Evolutionary conservation across 2,329 filamentous ascomycete species (phyloP).

Genomic region (Phialophora verrucosa): DNA sequence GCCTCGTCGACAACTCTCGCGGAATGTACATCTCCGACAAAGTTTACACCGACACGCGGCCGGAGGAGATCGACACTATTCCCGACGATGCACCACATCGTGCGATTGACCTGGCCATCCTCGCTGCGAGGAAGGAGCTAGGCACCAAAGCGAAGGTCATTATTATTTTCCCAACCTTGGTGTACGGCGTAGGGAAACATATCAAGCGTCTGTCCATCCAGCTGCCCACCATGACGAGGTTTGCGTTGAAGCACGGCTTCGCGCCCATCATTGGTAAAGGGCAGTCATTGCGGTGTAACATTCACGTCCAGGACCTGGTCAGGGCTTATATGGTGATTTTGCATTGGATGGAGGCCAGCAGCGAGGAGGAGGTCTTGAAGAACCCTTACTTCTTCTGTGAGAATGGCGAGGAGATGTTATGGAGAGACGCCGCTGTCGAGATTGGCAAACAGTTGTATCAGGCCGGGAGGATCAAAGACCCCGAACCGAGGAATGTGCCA

Average conservation of each 20-base stretch:
- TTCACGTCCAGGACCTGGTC: constrained; percentile 58
- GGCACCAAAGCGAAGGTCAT: constrained; percentile 51
- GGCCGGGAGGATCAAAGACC: constrained; percentile 48
- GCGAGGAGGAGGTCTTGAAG: constrained; percentile 42
- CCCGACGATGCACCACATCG: constrained; percentile 53
- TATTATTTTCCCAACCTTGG: constrained; percentile 55
- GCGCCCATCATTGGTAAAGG: constrained; percentile 54
- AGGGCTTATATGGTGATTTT: constrained; percentile 53
- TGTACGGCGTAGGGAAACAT: constrained; percentile 52
- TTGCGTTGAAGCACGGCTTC: constrained; percentile 56
- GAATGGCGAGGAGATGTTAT: constrained; percentile 52
- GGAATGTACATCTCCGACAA: constrained; percentile 47
- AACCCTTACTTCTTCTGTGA: constrained; percentile 58
- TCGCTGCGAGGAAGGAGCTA: constrained; percentile 46
- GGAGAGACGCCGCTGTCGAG: constrained; percentile 48
- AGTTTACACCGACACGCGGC: constrained; percentile 52
- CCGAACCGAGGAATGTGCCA: constrained; percentile 47
- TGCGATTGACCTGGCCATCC: constrained; percentile 53
- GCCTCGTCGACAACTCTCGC: constrained; percentile 48
- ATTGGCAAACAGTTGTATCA: constrained; percentile 49
- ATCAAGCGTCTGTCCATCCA: constrained; percentile 54
- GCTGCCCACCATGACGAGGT: constrained; percentile 55
- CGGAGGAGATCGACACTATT: constrained; percentile 49
- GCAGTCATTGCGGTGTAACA: constrained; percentile 48
- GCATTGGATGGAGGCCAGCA: constrained; percentile 50